Evolutionary conservation across 148 eudicot genomes (phyloP).

Genomic region (Chenopodium formosanum): DNA sequence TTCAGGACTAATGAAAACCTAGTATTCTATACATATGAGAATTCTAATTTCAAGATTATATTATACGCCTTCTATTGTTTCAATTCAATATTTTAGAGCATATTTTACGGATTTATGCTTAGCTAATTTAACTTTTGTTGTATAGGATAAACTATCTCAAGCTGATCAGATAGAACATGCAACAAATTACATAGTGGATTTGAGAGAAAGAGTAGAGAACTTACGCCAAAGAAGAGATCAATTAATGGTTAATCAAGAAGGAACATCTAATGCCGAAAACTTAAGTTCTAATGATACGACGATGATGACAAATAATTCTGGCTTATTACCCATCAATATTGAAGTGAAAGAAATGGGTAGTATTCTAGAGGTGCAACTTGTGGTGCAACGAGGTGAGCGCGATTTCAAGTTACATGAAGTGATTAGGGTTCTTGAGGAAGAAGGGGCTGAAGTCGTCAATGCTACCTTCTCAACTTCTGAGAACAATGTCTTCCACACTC

Average conservation of each 20-base stretch:
- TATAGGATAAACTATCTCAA: slow-evolving; percentile 37
- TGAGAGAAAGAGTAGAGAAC: slow-evolving; percentile 34
- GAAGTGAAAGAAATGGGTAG: slow-evolving; percentile 37
- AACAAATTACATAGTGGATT: slow-evolving; percentile 30
- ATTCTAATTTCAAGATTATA: no score
- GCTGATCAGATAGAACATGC: slow-evolving; percentile 41
- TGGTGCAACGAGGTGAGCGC: slow-evolving; percentile 10
- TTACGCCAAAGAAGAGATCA: slow-evolving; percentile 26
- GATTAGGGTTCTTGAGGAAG: slow-evolving; percentile 40
- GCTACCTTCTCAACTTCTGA: slow-evolving; percentile 18
- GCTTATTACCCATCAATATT: slow-evolving; percentile 20
- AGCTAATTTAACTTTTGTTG: not conserved
- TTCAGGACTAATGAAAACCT: no score
- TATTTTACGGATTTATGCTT: no score
- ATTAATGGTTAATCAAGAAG: slow-evolving; percentile 9
- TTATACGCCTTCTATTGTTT: no score
- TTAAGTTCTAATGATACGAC: not conserved
- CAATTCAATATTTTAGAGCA: no score
- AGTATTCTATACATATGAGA: no score
- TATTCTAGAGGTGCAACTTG: slow-evolving; percentile 31
- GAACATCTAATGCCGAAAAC: not conserved
- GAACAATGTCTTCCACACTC: slow-evolving; percentile 28
- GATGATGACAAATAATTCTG: not conserved
- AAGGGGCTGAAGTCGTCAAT: slow-evolving; percentile 46
- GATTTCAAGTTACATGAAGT: slow-evolving; percentile 26